Evolutionary conservation across 2,329 filamentous ascomycete genomes (phyloP), one percentile per base, ranked within the genome.

Genomic region (Zymoseptoria crescenta): DNA sequence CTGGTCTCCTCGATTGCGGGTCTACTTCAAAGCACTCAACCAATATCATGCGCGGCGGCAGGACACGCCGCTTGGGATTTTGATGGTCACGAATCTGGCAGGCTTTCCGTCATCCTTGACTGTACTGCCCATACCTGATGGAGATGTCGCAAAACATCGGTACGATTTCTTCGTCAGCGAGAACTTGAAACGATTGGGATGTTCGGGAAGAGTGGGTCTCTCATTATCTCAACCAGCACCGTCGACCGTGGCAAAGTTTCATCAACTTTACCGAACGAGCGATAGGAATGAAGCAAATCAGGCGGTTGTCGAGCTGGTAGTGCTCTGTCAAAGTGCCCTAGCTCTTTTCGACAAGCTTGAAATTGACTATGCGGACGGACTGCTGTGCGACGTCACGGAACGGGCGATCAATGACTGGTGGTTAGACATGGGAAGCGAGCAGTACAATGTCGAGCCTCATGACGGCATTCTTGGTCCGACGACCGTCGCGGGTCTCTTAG

Each of bases 81-180:
- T 97, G 61, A 95, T 96, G 88, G 87, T 96, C 59, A 97, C 94
- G 4, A 96, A 96, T 72, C 78, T 97, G 29, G 93, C 89, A 74
- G 88, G 86, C 63, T 96, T 99, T 64, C 93, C 94, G 2, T 96
- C 92, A 0, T 88, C 90, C 0, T 79, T 97, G 62, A 96, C 91
- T 0, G 90, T 96, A n/a, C 95, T 97, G 59, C 81, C 87, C 0
- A 87, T 97, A 0, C 92, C 92, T 0, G 88, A 90, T 57, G 94
- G 94, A 8, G 90, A 97, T 70, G 80, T 96, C 30, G 84, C 83
- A 64, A 87, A 85, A 68, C 87, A 96, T 69, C 83, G 90, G 21
- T 86, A 89, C 58, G 82, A 88, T 27, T 97, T 97, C 70, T 88
- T 96, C 62, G 88, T 97, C 62, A 97, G 96, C 68, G 94, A 96